Evolutionary conservation across 768 basidiomycete genomes (phyloP).

Genomic region (Lactarius pseudohatsudake): DNA sequence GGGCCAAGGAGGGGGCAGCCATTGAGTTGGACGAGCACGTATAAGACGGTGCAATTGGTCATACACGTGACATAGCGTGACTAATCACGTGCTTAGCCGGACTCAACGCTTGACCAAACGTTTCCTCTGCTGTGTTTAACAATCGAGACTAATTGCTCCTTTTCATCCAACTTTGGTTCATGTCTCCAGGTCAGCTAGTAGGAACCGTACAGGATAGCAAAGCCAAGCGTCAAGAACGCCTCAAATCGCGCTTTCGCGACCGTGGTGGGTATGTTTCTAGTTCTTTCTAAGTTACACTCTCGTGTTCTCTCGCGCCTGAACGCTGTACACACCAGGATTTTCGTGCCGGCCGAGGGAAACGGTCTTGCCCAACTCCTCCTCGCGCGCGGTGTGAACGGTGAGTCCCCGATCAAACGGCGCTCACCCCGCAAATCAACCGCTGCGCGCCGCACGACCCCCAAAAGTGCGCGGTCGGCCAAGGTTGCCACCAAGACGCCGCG

Average conservation of each 20-base stretch:
- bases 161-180: neutral
- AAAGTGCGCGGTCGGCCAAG: neutral
- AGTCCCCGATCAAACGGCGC: constrained; percentile 43
- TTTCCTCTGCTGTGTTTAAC: neutral
- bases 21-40: too few relatives aligned
- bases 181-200: constrained; percentile 23
- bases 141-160: neutral
- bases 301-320: neutral
- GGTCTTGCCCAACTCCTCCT: constrained; percentile 54
- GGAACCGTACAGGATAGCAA: constrained; percentile 58
- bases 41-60: too few relatives aligned
- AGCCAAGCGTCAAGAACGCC: constrained; percentile 57
- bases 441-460: neutral
- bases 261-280: constrained; percentile 38
- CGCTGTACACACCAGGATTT: constrained; percentile 41
- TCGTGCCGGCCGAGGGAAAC: constrained; percentile 52
- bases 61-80: neutral
- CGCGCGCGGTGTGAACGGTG: constrained; percentile 47
- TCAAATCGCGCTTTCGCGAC: constrained; percentile 66
- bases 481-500: constrained; percentile 8
- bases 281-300: neutral
- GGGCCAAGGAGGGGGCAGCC: too few relatives aligned
- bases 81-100: neutral
- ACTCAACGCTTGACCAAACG: neutral
- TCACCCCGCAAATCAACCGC: constrained; percentile 6